phyloP scores from a whole-genome alignment of 257 asterid species.

The Solanum virginianum region DNA sequence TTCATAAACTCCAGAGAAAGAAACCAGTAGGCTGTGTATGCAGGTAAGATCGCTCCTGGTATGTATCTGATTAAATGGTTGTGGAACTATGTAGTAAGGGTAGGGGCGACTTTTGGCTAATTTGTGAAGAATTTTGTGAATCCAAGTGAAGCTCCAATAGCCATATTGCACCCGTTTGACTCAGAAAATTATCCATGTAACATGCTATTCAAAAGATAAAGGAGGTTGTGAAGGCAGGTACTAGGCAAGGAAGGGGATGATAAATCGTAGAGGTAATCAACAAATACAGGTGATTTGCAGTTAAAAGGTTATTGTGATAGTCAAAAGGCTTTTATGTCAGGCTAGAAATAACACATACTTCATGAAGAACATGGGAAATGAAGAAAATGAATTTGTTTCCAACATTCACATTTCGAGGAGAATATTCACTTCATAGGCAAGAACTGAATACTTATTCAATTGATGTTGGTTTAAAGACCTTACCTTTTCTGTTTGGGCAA shows the following conservation, averaged over 20 bases:
- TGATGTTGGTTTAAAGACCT: neutral
- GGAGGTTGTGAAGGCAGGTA: neutral
- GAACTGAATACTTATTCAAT: neutral
- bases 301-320: neutral
- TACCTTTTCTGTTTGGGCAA: constrained; percentile 70
- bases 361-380: neutral
- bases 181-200: neutral
- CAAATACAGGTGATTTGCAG: neutral
- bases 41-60: neutral
- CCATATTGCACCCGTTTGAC: neutral
- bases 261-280: neutral
- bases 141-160: neutral
- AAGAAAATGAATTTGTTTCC: neutral
- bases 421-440: neutral
- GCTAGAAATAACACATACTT: neutral
- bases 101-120: neutral
- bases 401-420: neutral
- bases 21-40: neutral
- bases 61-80: neutral
- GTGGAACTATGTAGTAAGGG: neutral
- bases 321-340: neutral
- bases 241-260: neutral
- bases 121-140: neutral
- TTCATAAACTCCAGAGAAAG: neutral
- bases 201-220: neutral